Base-by-base conservation (phyloP, 768 basidiomycete genomes). In the Naematelia encephala region DNA sequence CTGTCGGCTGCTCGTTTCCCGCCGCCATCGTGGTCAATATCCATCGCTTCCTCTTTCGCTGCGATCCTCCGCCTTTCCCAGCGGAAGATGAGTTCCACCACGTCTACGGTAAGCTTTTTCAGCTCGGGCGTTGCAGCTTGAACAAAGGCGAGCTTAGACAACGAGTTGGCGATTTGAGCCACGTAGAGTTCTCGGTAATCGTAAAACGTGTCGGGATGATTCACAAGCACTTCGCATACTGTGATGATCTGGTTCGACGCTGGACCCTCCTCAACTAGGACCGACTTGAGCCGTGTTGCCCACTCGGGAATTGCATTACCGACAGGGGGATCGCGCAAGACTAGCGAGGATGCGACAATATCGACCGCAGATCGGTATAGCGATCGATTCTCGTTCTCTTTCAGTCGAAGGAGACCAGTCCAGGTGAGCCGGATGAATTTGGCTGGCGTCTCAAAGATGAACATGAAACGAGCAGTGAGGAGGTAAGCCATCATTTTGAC, bases 401-500 rank as follows among this genome's bases (percentile, higher is more conserved):
- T 88, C 43, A 87, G 84, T 27, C 88, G 87, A 58, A 99, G 82
- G 13, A 99, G 81, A 8, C 89, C 91, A 4, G 85, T 85, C 92
- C 93, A 98, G 23, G 92, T 88, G 4, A 87, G 84, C 52, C 92
- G 78, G 50, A 94, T 85, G 74, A 99, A 92, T 77, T 96, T 98
- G 60, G 85, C 83, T 1, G 94, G 93, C 0, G 87, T 88, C 27
- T 88, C 89, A 76, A 88, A 93, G 5, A 85, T 85, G 13, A 88
- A 86, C 68, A 94, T 92, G 81, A 98, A 98, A 28, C 88, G 85
- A 39, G 96, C 91, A 29, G 89, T 86, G 4, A 98, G 82, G 30
- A 96, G 83, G 73, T 91, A 91, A 0, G 91, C 88, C 8, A 89
- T 89, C 75, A 97, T 90, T 76, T 91, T 93, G 69, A 96, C 90